Evolutionary conservation across 164 flowering plant genomes (phyloP), one percentile per base, ranked within the genome.

Genomic region (Paratinospora sagittata): DNA sequence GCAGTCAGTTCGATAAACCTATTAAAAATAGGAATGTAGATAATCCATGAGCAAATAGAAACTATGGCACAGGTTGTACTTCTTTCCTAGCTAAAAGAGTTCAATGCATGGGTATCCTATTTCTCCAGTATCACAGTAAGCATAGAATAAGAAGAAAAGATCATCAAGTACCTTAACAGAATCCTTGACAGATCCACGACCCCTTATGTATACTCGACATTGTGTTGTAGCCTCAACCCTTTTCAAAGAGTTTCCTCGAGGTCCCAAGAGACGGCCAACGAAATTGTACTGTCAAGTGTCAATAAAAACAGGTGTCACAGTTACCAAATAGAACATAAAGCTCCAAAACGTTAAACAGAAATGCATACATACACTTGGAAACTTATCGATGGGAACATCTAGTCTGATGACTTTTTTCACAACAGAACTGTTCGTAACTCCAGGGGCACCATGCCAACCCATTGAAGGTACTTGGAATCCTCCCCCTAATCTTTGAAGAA

Each of bases 191-290:
- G 93, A 89, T 63, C 97, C 96, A 69, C 79, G 81, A 27, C 97
- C 97, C 82, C 96, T 84, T 43, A 92, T 92, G 71, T 80, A 89
- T 65, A 92, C 90, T 74, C 92, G 80, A 79, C 97, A 92, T 41
- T 87, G 87, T 36, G 97, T 89, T 76, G 83, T 67, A 43, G 92
- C 86, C 79, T 92, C 97, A 34, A 92, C 92, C 76, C 92, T 84
- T 82, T 92, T 92, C 77, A 92, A 75, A 62, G 96, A 92, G 79
- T 90, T 90, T n/a, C 97, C 97, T 34, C 96, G 86, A 12, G 93
- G 96, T 58, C 97, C 93, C 78, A 92, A 63, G 63, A 92, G 84
- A 69, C 94, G 88, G 45, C 97, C 97, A 37, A 90, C 96, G 86
- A 92, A 92, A 73, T 92, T 89, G 75, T 81, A 92, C 97, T 92